Evolutionary conservation across 257 asterid species (phyloP), one percentile per base, ranked within the genome.

Genomic region (Henckelia pumila): DNA sequence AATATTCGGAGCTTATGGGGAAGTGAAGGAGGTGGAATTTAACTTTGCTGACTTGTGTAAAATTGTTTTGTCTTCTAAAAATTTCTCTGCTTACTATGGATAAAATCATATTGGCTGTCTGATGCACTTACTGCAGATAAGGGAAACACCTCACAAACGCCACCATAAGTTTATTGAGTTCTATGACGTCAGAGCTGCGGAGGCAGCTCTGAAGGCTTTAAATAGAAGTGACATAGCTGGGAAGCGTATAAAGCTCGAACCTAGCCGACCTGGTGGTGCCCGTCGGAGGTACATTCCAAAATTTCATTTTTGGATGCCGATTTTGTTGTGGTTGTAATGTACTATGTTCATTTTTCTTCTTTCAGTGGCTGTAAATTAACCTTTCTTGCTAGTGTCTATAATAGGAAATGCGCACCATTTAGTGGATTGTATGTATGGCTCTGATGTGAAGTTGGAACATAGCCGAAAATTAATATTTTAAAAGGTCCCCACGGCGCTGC

Each of bases 131-230:
- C 67, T 76, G 73, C 74, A 93, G 98, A 88, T 93, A 67, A 86
- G 98, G 83, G 98, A 93, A 80, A 89, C 97, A 13, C 98, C 97
- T 0, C 93, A 93, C 61, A 93, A 93, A 69, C 83, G 95, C 40
- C 96, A 88, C 75, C 99, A 94, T 76, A 94, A 91, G 85, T 94
- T 94, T 85, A 88, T 94, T 2, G 99, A 92, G 83, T 92, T 85
- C 69, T 92, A 87, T 62, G 98, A 92, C 69, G 96, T 89, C 70
- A 84, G 98, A 82, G 93, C 87, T 64, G 93, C 98, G n/a, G 98
- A 92, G 64, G 97, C 93, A 59, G 98, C 98, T 71, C 91, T 92
- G 49, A 89, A 86, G 84, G 92, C 96, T 57, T 83, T 92, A 74
- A 92, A 89, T 73, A 80, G 96, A 73, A 75, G 96, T 60, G 97